Evolutionary conservation across 306 rosid genomes (phyloP), one percentile per base, ranked within the genome.

Genomic region (Quercus gilva): DNA sequence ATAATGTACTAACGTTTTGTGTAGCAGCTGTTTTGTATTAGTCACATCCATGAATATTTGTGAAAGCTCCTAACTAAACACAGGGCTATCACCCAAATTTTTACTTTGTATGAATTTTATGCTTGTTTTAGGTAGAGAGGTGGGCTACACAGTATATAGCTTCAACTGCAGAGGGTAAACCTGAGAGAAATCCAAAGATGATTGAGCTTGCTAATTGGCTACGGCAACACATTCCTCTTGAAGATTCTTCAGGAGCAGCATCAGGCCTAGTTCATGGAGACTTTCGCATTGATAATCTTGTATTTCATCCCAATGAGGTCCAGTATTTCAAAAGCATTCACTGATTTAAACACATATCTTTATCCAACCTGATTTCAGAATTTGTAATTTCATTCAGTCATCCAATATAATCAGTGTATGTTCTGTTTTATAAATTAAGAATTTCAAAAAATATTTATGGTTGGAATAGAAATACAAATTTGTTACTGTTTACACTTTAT

Each of bases 181-280:
- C 91, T 80, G 87, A 79, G 72, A 90, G 92, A 51, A 93, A 93
- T 82, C 97, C 92, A 4, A 95, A 91, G 90, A 95, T 95, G 99
- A 89, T 89, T 75, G 87, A 86, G 33, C 87, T 95, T 77, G 68
- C 81, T 78, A 97, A 93, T 81, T 95, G 98, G 99, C 82, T 95
- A 67, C 81, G 79, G 71, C 82, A 74, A 63, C 81, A 93, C 21
- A 88, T 95, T 78, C 97, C 99, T 73, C 76, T 83, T 33, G 98
- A 91, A 88, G 99, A 93, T 88, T 86, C 94, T 58, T 89, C 94
- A n/a, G 94, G 89, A 72, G 85, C 82, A 75, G 78, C 88, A 26
- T 88, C 88, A 2, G 99, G 99, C 74, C 75, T 95, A 64, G 99
- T 95, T 81, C 99, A 95, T 88, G 99, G 99, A 83, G 99, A 93